Conservation (phyloP, 2,329 filamentous ascomycete genomes). For the Phialophora expanda region DNA sequence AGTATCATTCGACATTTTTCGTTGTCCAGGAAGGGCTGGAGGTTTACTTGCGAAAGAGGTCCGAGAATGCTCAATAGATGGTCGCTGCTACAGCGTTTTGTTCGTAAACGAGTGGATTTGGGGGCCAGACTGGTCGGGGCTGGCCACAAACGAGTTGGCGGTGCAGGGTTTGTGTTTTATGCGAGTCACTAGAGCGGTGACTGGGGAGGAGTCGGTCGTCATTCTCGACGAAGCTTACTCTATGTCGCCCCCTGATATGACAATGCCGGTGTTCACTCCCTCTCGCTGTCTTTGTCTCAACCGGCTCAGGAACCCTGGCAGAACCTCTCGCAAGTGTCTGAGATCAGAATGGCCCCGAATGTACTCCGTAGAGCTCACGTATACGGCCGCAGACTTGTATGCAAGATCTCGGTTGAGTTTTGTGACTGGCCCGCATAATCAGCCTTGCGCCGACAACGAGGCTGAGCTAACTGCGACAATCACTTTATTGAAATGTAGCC, state of each 20-base stretch:
- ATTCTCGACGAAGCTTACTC: neutral
- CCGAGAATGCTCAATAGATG: slow-evolving; percentile 14
- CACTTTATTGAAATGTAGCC: neutral
- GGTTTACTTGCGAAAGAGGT: slow-evolving; percentile 48
- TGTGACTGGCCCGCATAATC: too few species aligned
- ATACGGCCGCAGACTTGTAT: too few species aligned
- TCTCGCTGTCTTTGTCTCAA: neutral
- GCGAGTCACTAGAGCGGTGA: neutral
- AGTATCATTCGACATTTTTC: slow-evolving; percentile 63
- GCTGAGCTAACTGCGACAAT: too few species aligned
- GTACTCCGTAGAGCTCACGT: too few species aligned
- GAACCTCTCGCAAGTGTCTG: too few species aligned
- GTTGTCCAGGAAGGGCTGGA: slow-evolving; percentile 64
- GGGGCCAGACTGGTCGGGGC: neutral
- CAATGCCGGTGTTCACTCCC: neutral
- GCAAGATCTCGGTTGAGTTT: too few species aligned
- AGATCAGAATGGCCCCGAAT: too few species aligned
- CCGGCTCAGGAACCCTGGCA: too few species aligned
- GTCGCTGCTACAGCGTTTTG: neutral
- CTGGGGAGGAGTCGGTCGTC: neutral
- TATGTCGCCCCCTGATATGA: neutral
- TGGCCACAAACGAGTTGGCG: neutral
- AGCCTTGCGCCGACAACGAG: too few species aligned
- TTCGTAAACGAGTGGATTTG: neutral
- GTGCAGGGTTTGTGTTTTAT: neutral